Evolutionary conservation across 257 asterid genomes (phyloP), one percentile per base, ranked within the genome.

Genomic region (Solanum commersonii): DNA sequence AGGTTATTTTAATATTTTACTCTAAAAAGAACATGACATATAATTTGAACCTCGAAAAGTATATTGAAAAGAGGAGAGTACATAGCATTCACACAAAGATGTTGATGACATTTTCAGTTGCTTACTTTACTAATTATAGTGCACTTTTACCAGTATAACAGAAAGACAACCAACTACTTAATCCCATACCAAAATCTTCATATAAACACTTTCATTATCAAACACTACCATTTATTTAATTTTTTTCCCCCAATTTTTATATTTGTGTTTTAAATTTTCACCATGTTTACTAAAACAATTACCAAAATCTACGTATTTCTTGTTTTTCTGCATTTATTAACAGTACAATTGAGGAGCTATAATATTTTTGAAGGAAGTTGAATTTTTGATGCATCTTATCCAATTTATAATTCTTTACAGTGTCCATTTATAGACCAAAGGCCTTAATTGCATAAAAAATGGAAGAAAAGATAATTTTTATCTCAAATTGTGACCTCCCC

Each of bases 351-450:
- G 76, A n/a, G 84, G 65, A 72, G 87, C 44, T 95, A 96, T 83
- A 83, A 93, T 88, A 49, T 93, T 4, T 95, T 89, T 71, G 12
- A 88, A 31, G 98, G 97, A 76, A 94, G 93, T 27, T 95, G 98
- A 97, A 87, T 92, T 91, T 81, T 71, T 25, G 98, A 94, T 89
- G 44, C 88, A 46, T 90, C 92, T 29, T 91, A 90, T 76, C 94
- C 93, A 14, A 92, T 91, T 12, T 95, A 94, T 87, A 92, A 92
- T 87, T 88, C 94, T 22, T 74, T 89, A 14, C 46, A 88, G 18
- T 94, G 98, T 92, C 96, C 96, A 5, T 94, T 95, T 88, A 89
- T 89, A 89, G 88, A 88, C 83, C 38, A 86, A 86, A 12, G 95
- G 88, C 4, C 91, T 93, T 83, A 91, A 95, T 89, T 95, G 98